Evolutionary conservation across 2,329 filamentous ascomycete species (phyloP).

Genomic region (Sporothrix brunneoviolacea): DNA sequence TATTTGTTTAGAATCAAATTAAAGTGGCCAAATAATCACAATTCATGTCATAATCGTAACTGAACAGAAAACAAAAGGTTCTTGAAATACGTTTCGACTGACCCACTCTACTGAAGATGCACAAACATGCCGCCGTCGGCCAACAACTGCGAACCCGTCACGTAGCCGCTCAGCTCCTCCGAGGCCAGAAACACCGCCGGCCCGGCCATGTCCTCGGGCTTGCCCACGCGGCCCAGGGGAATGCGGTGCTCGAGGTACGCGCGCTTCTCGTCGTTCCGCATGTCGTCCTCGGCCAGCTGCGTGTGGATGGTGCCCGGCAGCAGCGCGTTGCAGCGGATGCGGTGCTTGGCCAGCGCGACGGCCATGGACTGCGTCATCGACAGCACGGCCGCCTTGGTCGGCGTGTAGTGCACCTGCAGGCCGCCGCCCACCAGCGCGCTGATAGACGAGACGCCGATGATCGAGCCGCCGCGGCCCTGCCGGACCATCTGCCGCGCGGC

Average conservation of each 20-base stretch:
- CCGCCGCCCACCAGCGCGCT: conserved; percentile 57
- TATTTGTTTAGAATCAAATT: neutral
- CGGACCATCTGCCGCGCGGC: conserved; percentile 75
- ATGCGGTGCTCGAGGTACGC: conserved; percentile 61
- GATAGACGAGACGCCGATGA: conserved; percentile 45
- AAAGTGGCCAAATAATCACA: no score
- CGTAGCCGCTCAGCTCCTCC: conserved; percentile 56
- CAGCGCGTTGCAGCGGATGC: conserved; percentile 63
- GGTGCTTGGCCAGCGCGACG: conserved; percentile 57
- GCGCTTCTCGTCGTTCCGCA: conserved; percentile 55
- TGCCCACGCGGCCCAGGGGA: conserved; percentile 54
- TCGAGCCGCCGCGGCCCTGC: conserved; percentile 62
- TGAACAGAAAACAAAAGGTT: no score
- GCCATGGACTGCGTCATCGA: conserved; percentile 63
- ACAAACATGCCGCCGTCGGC: conserved; percentile 70
- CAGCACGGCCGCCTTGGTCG: conserved; percentile 62
- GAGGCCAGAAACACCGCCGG: conserved; percentile 65
- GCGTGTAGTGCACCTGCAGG: conserved; percentile 63
- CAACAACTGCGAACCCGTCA: conserved; percentile 62
- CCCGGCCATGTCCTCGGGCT: conserved; percentile 57
- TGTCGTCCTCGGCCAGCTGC: conserved; percentile 61
- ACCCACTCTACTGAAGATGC: conserved; percentile 49
- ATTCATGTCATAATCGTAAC: no score
- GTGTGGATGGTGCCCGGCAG: conserved; percentile 63
- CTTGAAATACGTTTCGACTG: no score